Conservation (phyloP, 441 rosid genomes). For the Melastoma candidum region DNA sequence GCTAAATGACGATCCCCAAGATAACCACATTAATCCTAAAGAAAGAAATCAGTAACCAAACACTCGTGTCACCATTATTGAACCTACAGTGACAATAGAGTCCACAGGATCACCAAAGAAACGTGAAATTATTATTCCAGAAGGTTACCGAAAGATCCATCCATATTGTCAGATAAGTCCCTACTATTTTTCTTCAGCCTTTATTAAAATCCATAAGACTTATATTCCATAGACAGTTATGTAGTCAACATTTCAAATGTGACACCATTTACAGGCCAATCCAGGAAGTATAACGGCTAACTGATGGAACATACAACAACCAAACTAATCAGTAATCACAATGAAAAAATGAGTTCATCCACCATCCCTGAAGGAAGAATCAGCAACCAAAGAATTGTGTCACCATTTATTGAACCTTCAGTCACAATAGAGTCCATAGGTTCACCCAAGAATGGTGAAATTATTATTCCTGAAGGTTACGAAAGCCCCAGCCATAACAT, state of each 20-base stretch:
- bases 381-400: constrained; percentile 10
- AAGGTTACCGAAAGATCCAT: constrained; percentile 11
- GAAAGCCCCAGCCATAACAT: constrained; percentile 11
- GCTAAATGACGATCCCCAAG: too few relatives aligned
- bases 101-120: constrained; percentile 19
- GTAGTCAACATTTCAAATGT: too few relatives aligned
- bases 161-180: constrained; percentile 8
- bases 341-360: too few relatives aligned
- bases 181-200: too few relatives aligned
- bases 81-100: constrained; percentile 30
- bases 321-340: too few relatives aligned
- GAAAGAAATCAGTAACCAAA: neutral
- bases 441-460: constrained; percentile 16
- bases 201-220: too few relatives aligned
- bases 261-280: too few relatives aligned
- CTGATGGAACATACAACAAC: too few relatives aligned
- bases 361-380: too few relatives aligned
- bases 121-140: constrained; percentile 8
- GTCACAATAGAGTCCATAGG: constrained; percentile 17
- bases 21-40: too few relatives aligned
- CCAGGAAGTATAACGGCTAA: too few relatives aligned
- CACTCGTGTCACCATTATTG: constrained; percentile 37
- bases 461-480: constrained; percentile 12
- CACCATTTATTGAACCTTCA: constrained; percentile 54
- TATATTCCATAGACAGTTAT: too few relatives aligned